Base-by-base conservation (phyloP, 1,139 yeast genomes). In the Yamadazyma dushanensis region DNA sequence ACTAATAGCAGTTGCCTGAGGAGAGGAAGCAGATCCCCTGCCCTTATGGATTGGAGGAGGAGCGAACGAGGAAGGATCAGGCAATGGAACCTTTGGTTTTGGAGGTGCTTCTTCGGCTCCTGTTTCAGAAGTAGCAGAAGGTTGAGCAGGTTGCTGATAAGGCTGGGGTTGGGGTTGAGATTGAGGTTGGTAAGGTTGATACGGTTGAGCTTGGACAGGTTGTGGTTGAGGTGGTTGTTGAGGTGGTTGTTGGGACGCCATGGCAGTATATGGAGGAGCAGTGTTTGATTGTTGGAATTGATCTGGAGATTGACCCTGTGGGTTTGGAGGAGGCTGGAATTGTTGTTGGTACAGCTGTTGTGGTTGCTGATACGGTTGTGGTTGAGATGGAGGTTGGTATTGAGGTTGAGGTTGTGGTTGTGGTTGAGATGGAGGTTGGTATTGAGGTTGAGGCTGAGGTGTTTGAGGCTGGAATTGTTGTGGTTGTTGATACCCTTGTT, bases 31-130 rank as follows among this genome's bases (percentile, higher is more conserved):
- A 8, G 39, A 16, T 5, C 56, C 49, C 29, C 57, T 35, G 31
- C 47, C 47, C 40, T 45, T 55, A 38, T 58, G 70, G 7, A 61
- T 45, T 2, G 75, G 76, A 3, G 76, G 76, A 8, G 74, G 72
- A 2, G 71, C 65, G 53, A 70, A 67, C 16, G 59, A 49, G 1
- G 57, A 46, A 1, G 72, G 65, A 37, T 69, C 74, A 0, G 72
- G 68, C 11, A 63, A 49, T 1, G 66, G 63, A 11, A 47, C 32
- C 26, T 50, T 53, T 6, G 55, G 53, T 31, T 20, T 38, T 16
- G 7, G 9, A 8, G 27, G 27, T 7, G 28, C 24, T 9, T 20
- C 30, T 18, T 26, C 43, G 5, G 29, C 26, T 31, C 23, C 37
- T 5, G 29, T 22, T 4, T 29, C 14, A 9, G 19, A 16, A 10